These are phyloP conservation scores for Picea abies DNA, from an alignment of 83 land plant genomes.

Conservation along the genomic window DNA sequence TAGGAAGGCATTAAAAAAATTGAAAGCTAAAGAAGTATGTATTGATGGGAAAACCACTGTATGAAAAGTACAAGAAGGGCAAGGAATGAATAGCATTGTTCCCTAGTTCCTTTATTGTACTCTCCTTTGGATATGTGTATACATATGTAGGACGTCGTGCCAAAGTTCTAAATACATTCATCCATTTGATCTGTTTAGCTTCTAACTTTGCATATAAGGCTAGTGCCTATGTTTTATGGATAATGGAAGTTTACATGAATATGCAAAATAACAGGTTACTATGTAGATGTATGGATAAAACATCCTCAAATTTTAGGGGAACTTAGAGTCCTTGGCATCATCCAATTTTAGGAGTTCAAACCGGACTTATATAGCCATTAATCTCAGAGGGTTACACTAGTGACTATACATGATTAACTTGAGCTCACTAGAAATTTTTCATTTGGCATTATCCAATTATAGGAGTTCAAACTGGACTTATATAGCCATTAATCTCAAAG, in stretches of 20 bases:
- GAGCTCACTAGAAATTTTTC: too few species aligned
- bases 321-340: neutral
- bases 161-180: neutral
- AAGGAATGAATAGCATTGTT: neutral
- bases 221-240: too few species aligned
- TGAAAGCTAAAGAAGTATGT: neutral
- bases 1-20: too few species aligned
- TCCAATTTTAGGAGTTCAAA: neutral
- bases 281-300: neutral
- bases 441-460: neutral
- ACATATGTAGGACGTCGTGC: neutral
- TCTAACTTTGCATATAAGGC: too few species aligned
- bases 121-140: neutral
- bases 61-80: neutral
- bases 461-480: neutral
- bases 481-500: neutral
- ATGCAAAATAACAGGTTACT: neutral
- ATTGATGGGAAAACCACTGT: neutral
- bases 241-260: too few species aligned
- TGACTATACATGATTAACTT: neutral
- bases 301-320: neutral
- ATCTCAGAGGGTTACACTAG: neutral
- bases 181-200: too few species aligned
- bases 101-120: neutral
- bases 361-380: neutral